These are phyloP conservation scores for Phytophthora podocarpi DNA, from an alignment of 352 stramenopile genomes.

Conservation along the genomic window DNA sequence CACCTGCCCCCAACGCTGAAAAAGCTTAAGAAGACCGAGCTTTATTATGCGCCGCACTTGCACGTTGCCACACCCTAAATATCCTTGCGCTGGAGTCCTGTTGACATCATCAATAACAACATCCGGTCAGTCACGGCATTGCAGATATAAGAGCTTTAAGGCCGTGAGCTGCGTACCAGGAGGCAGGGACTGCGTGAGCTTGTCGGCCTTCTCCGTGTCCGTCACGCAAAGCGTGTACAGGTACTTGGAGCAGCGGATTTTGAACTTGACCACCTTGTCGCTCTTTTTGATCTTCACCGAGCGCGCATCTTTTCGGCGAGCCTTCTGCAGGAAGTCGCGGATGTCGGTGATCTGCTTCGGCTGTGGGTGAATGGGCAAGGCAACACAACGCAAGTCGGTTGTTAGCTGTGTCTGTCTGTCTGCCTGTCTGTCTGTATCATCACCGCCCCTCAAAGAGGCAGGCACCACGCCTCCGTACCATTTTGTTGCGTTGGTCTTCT, in stretches of 20 bases:
- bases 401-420: constrained; percentile 16
- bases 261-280: constrained; percentile 98
- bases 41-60: constrained; percentile 74
- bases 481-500: constrained; percentile 89
- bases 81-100: constrained; percentile 92
- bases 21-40: constrained; percentile 78
- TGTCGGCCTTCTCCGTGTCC: constrained; percentile 99
- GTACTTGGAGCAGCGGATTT: constrained; percentile 99
- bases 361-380: constrained; percentile 39
- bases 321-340: constrained; percentile 99
- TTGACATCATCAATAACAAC: not conserved
- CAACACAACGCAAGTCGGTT: constrained; percentile 7
- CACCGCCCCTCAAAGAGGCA: not conserved
- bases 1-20: constrained; percentile 32
- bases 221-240: constrained; percentile 99
- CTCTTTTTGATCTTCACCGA: constrained; percentile 99
- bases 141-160: not conserved
- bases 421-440: too few species aligned
- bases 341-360: constrained; percentile 99
- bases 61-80: constrained; percentile 76
- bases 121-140: constrained; percentile 4
- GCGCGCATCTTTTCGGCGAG: constrained; percentile 96
- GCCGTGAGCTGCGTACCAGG: constrained; percentile 72
- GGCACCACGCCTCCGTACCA: constrained; percentile 46
- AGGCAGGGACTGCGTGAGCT: constrained; percentile 99